Base-by-base conservation (phyloP, 73 alveolate genomes). In the Stentor coeruleus region DNA sequence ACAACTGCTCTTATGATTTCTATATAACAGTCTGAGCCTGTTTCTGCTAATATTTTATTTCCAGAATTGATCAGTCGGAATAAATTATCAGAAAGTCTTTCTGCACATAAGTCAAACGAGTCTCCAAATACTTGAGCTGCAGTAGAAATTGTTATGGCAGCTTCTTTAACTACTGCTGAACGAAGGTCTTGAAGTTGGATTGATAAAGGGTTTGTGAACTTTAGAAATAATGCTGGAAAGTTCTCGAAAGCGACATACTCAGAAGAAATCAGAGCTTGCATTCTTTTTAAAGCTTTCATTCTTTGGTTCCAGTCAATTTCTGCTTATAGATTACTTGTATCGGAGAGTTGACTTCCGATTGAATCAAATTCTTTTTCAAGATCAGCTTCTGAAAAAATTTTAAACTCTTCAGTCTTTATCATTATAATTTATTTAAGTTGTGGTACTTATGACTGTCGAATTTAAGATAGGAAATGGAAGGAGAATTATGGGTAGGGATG, bases 81-180 rank as follows among this genome's bases (percentile, higher is more conserved):
- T 30, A 86, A 66, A 6, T 74, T 35, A 59, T 42, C 86, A 40
- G 83, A 30, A 37, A 86, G 60, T 39, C 58, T 77, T 81, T 82
- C 83, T n/a, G 87, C 91, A 59, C 58, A 74, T 20, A 74, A 3
- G 4, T 72, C 86, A 59, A 86, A 85, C 39, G 83, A 72, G 30
- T 81, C 58, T 15, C 82, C 87, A 58, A 86, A 35, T 15, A 59
- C 37, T 40, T 80, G 85, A 58, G 81, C 84, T 76, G 86, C 76
- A 30, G 81, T 36, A 30, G 77, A 3, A n/a, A 81, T 75, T 31
- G 88, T 81, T 38, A 41, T 59, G 15, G 88, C 88, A 14, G 91
- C 91, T 66, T 82, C 91, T 39, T 82, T 82, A 3, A 85, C 81
- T 4, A 86, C 74, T 3, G 91, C 88, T 6, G 91, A 86, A 42